A percentile compares a stretch with the other conserved stretches of the same genome.
These are phyloP conservation scores for Fallopia convolvulus DNA, from an alignment of 148 eudicot genomes.

Conservation along the genomic window DNA sequence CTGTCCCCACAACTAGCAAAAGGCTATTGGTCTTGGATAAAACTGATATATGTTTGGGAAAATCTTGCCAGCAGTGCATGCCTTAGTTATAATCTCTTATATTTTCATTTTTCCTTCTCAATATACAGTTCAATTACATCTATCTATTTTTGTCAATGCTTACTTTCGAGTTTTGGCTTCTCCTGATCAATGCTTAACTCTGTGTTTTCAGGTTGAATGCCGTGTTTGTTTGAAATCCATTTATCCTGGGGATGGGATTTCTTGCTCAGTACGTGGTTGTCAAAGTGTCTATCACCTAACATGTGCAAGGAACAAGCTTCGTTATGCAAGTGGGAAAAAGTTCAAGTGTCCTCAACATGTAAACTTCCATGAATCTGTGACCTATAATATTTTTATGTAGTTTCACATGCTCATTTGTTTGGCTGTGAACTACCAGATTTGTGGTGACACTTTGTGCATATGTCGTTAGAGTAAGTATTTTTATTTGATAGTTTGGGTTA, in stretches of 20 bases:
- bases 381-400: not conserved
- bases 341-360: constrained; percentile 95
- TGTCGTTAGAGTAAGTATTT: not conserved
- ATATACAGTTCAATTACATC: not conserved
- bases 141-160: not conserved
- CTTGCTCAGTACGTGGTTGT: constrained; percentile 64
- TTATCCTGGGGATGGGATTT: constrained; percentile 50
- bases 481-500: not conserved
- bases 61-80: not conserved
- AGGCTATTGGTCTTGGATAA: not conserved
- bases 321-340: constrained; percentile 27
- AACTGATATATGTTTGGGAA: not conserved
- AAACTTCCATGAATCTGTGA: constrained; percentile 8
- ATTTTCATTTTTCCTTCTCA: constrained; percentile 1
- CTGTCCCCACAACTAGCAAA: not conserved
- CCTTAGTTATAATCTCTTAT: not conserved
- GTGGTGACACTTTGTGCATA: not conserved
- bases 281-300: constrained; percentile 41
- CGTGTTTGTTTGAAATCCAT: constrained; percentile 43
- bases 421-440: not conserved
- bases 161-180: not conserved
- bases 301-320: constrained; percentile 47
- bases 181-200: not conserved
- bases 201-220: constrained; percentile 49
- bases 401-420: not conserved